Percentiles rank a stretch among this genome's conserved stretches.
phyloP scores from a whole-genome alignment of 2,329 filamentous ascomycete genomes.

The Aspergillus thermomutatus region DNA sequence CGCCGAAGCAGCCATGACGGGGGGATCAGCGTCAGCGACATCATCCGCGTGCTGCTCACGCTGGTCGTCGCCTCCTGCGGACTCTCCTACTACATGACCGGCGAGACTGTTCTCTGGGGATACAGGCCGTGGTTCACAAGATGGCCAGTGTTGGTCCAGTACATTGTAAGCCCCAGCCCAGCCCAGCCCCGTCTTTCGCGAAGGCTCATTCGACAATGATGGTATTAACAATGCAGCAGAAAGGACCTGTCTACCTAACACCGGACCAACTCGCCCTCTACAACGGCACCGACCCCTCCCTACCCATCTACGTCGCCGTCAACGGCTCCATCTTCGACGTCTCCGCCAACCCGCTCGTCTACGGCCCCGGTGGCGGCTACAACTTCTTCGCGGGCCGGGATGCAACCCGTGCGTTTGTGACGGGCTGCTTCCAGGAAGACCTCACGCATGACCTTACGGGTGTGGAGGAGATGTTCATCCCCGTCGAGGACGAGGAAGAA shows the following conservation, averaged over 20 bases:
- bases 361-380: conserved; percentile 84
- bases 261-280: conserved; percentile 69
- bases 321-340: conserved; percentile 67
- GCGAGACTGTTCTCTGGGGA: conserved; percentile 68
- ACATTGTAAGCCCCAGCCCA: conserved; percentile 58
- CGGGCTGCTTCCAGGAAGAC: conserved; percentile 87
- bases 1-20: conserved; percentile 18
- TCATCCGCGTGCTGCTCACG: conserved; percentile 66
- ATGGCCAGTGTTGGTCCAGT: conserved; percentile 56
- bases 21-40: conserved; percentile 55
- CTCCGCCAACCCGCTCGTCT: conserved; percentile 53
- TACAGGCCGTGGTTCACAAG: conserved; percentile 62
- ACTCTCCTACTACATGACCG: conserved; percentile 74
- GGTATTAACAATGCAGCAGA: conserved; percentile 28
- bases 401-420: conserved; percentile 84
- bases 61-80: conserved; percentile 63
- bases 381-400: conserved; percentile 82
- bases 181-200: background rate
- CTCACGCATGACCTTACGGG: conserved; percentile 79
- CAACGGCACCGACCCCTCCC: conserved; percentile 70
- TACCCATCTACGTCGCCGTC: conserved; percentile 86
- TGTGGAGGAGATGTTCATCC: conserved; percentile 78
- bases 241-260: conserved; percentile 66
- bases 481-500: conserved; percentile 58
- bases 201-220: background rate